Conservation (phyloP, 352 stramenopile genomes). For the Phytopythium montanum region DNA sequence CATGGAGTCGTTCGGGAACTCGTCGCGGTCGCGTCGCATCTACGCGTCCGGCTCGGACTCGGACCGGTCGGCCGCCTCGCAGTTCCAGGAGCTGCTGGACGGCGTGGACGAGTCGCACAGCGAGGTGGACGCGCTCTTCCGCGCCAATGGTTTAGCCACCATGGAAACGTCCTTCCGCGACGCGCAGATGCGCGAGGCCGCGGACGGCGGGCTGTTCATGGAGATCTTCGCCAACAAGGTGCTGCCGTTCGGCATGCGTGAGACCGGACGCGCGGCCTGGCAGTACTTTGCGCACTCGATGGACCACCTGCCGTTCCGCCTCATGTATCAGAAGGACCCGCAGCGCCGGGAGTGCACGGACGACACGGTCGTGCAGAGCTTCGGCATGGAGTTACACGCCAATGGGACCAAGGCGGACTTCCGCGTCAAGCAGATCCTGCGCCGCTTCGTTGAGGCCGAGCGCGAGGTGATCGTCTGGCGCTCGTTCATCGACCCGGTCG, state of each 20-base stretch:
- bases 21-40: slow-evolving; percentile 21
- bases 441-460: slow-evolving; percentile 34
- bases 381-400: slow-evolving; percentile 43
- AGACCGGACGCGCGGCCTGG: slow-evolving; percentile 33
- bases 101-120: slow-evolving; percentile 31
- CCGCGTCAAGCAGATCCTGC: slow-evolving; percentile 49
- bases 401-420: slow-evolving; percentile 52
- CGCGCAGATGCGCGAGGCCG: slow-evolving; percentile 31
- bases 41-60: slow-evolving; percentile 18
- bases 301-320: slow-evolving; percentile 34
- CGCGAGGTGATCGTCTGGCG: slow-evolving; percentile 61
- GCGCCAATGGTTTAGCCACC: slow-evolving; percentile 20
- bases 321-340: slow-evolving; percentile 31
- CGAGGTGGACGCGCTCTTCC: slow-evolving; percentile 35
- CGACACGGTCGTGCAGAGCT: slow-evolving; percentile 33
- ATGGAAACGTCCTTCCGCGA: slow-evolving; percentile 31
- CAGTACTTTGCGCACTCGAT: slow-evolving; percentile 40
- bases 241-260: slow-evolving; percentile 30
- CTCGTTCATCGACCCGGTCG: slow-evolving; percentile 47
- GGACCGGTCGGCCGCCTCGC: slow-evolving; percentile 20
- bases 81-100: slow-evolving; percentile 32
- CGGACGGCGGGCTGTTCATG: slow-evolving; percentile 28
- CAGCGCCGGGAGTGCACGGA: slow-evolving; percentile 29
- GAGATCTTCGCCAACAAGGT: slow-evolving; percentile 50
- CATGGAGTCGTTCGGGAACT: slow-evolving; percentile 27